These are phyloP conservation scores for Solanum dulcamara DNA, from an alignment of 257 asterid genomes.

Conservation along the genomic window DNA sequence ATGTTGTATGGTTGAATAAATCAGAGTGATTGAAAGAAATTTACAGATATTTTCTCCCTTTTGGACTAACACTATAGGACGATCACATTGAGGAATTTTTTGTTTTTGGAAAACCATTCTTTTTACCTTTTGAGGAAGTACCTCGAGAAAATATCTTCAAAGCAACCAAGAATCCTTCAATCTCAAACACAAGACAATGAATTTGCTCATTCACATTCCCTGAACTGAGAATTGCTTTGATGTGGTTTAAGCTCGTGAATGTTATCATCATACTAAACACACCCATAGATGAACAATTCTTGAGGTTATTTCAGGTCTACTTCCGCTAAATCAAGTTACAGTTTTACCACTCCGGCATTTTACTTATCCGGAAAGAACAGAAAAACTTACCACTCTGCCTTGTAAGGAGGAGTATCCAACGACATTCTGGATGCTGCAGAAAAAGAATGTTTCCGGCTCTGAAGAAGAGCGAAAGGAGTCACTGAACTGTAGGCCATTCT, in stretches of 20 bases:
- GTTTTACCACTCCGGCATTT: neutral
- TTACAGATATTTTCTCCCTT: neutral
- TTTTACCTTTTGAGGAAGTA: neutral
- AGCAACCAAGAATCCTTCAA: neutral
- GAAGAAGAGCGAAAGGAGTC: conserved; percentile 87
- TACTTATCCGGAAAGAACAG: neutral
- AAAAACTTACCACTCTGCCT: conserved; percentile 41
- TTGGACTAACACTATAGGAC: neutral
- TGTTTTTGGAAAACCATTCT: neutral
- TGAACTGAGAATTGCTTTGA: conserved; percentile 37
- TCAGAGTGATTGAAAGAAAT: neutral
- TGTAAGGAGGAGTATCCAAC: conserved; percentile 25
- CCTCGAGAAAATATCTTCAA: conserved; percentile 25
- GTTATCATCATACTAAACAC: neutral
- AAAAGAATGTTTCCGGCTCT: conserved; percentile 54
- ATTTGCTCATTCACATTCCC: conserved; percentile 24
- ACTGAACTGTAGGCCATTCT: conserved; percentile 80
- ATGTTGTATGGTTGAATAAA: neutral
- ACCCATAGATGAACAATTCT: neutral
- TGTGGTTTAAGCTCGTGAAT: conserved; percentile 7
- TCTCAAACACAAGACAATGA: neutral
- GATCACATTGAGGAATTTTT: neutral
- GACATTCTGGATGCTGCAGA: conserved; percentile 16
- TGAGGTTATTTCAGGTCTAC: neutral
- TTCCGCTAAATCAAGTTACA: neutral